A percentile compares a stretch with the other conserved stretches of the same genome.
These are phyloP conservation scores for Zoysia japonica DNA, from an alignment of 176 grass and related monocot genomes.

Conservation along the genomic window DNA sequence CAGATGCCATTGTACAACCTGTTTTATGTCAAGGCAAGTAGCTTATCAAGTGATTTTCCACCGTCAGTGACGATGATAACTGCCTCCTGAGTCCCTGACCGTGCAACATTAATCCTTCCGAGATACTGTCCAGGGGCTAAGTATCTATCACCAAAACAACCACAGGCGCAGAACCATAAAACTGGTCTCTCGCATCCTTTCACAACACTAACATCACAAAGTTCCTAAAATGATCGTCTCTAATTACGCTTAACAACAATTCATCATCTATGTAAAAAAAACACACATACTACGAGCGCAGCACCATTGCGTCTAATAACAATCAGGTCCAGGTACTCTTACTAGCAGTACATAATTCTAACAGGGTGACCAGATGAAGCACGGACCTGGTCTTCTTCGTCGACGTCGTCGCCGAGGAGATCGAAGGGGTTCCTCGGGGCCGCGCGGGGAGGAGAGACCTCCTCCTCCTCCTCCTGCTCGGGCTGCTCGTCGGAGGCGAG, in stretches of 20 bases:
- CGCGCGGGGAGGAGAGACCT: constrained; percentile 26
- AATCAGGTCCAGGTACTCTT: neutral
- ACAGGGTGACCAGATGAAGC: neutral
- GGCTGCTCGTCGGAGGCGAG: constrained; percentile 35
- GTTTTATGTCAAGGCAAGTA: neutral
- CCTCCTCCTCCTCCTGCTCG: constrained; percentile 25
- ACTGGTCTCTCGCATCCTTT: neutral
- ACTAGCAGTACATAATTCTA: neutral
- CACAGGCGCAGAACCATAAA: neutral
- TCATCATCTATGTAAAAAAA: neutral
- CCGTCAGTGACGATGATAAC: neutral
- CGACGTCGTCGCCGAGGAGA: constrained; percentile 65
- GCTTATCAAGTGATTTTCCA: neutral
- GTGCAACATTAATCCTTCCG: neutral
- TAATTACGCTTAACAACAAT: neutral
- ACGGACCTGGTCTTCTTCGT: constrained; percentile 46
- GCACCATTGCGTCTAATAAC: neutral
- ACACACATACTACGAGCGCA: neutral
- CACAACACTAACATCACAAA: constrained; percentile 15
- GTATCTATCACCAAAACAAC: neutral
- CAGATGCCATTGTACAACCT: neutral
- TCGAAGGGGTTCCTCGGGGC: constrained; percentile 74
- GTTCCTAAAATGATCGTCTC: neutral
- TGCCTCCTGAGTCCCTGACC: neutral
- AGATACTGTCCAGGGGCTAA: neutral